Base-by-base conservation (phyloP, 1,284 basidiomycete genomes). In the Sporisorium exsertum region DNA sequence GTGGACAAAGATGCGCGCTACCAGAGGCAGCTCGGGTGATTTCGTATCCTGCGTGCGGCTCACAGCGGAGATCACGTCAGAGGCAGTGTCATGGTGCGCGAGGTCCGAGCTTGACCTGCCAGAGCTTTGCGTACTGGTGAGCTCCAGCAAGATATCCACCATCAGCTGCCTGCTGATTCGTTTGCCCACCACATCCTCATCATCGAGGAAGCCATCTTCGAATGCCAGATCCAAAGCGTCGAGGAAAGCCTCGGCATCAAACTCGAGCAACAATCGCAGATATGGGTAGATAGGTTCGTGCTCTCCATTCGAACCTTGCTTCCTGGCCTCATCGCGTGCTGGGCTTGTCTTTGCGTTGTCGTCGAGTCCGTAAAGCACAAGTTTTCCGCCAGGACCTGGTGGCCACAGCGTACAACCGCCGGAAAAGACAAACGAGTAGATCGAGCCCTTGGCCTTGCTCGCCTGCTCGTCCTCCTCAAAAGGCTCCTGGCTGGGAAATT, bases 181-280 rank as follows among this genome's bases (percentile, higher is more conserved):
- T 24, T 64, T 64, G 10, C 71, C 66, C 9, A 65, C 53, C 9
- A 58, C 68, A 26, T 79, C 89, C 54, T 92, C 89, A 61, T 94
- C 93, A 81, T 95, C 95, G 24, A 98, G 89, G 86, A 93, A 96
- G 1, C 91, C 87, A 80, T 97, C 94, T 86, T 99, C 97, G 77
- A 98, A 96, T 0, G 94, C 95, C 58, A 95, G 90, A 85, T 99
- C 97, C 73, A 99, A 88, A 0, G 93, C 91, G 83, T 99, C 94
- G 13, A 99, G 90, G 84, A 97, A 93, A 0, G 95, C 93, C 86
- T 99, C 97, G 5, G 96, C 90, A 84, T 99, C 95, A 81, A 97
- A 96, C 7, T 89, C 90, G 13, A 98, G 89, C 0, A 99, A 88
- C 10, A 94, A 88, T 10, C 92, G 91, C 20, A 93, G 90, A 81